Conservation (phyloP, 306 rosid genomes). For the Quercus parvula region DNA sequence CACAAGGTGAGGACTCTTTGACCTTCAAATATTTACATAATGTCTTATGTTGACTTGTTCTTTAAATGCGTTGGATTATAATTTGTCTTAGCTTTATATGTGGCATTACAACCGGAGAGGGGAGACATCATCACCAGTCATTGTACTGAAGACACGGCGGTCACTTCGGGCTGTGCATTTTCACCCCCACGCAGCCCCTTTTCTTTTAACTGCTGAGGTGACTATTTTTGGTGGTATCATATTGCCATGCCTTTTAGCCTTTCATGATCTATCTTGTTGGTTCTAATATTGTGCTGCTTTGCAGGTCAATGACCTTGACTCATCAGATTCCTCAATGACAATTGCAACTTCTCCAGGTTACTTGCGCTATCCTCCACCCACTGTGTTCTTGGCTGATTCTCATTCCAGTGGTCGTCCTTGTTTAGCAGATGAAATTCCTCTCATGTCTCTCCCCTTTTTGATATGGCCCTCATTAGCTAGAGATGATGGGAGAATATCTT, state of each 20-base stretch:
- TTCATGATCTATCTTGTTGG: slow-evolving; percentile 9
- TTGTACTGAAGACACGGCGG: slow-evolving; percentile 81
- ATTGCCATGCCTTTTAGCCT: neutral
- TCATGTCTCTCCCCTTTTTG: slow-evolving; percentile 65
- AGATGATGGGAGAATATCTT: slow-evolving; percentile 61
- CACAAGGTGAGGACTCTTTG: slow-evolving; percentile 66
- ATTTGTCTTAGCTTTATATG: slow-evolving; percentile 69
- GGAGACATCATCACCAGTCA: slow-evolving; percentile 75
- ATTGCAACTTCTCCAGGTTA: slow-evolving; percentile 88
- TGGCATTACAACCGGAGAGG: slow-evolving; percentile 85
- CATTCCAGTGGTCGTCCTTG: slow-evolving; percentile 59
- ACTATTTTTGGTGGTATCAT: slow-evolving; percentile 8
- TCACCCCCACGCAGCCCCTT: slow-evolving; percentile 90
- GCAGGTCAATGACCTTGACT: slow-evolving; percentile 95
- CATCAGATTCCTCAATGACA: slow-evolving; percentile 85
- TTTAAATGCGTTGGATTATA: slow-evolving; percentile 14
- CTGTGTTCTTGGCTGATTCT: slow-evolving; percentile 75
- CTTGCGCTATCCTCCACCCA: slow-evolving; percentile 89
- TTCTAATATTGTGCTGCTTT: slow-evolving; percentile 21
- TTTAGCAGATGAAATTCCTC: slow-evolving; percentile 58
- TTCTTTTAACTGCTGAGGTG: slow-evolving; percentile 96
- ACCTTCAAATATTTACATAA: slow-evolving; percentile 15
- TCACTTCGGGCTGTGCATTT: slow-evolving; percentile 97
- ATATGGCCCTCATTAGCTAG: slow-evolving; percentile 59
- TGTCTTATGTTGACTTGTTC: slow-evolving; percentile 3